Conservation (phyloP, 805 yeast species). For the Kazachstania kunashirensis region DNA sequence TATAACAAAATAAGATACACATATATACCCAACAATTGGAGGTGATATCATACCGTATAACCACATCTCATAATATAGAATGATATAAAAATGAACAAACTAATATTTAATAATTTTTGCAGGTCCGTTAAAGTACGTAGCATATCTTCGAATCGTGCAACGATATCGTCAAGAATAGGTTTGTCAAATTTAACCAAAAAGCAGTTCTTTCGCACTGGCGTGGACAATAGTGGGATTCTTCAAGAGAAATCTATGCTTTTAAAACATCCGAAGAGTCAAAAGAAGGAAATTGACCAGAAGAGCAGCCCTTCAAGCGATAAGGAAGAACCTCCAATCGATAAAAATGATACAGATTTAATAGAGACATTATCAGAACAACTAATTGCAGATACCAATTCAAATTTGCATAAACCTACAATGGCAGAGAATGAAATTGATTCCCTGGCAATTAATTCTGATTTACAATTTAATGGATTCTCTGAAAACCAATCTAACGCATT, state of each 20-base stretch:
- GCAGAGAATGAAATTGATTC: slow-evolving; percentile 28
- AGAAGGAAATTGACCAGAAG: background rate
- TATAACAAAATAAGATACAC: too few species aligned
- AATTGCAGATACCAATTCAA: slow-evolving; percentile 19
- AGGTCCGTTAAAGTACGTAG: too few species aligned
- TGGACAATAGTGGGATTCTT: background rate
- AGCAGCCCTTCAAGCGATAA: background rate
- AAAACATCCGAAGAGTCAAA: background rate
- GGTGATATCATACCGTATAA: too few species aligned
- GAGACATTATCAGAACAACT: slow-evolving; percentile 25
- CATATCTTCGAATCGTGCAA: too few species aligned
- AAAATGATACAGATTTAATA: slow-evolving; percentile 11
- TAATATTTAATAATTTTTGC: too few species aligned
- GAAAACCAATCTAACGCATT: slow-evolving; percentile 18
- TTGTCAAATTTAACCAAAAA: too few species aligned
- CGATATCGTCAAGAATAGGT: too few species aligned
- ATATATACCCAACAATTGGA: too few species aligned
- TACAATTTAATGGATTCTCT: slow-evolving; percentile 12
- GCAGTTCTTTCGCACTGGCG: slow-evolving; percentile 1
- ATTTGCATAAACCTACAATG: slow-evolving; percentile 17
- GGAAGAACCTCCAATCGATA: too few species aligned
- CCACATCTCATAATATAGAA: too few species aligned
- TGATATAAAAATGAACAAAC: too few species aligned
- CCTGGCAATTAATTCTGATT: slow-evolving; percentile 11
- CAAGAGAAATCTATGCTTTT: slow-evolving; percentile 1